A percentile compares a stretch with the other conserved stretches of the same genome.
These are phyloP conservation scores for Rhododendron simsii DNA, from an alignment of 148 eudicot genomes.

Conservation along the genomic window DNA sequence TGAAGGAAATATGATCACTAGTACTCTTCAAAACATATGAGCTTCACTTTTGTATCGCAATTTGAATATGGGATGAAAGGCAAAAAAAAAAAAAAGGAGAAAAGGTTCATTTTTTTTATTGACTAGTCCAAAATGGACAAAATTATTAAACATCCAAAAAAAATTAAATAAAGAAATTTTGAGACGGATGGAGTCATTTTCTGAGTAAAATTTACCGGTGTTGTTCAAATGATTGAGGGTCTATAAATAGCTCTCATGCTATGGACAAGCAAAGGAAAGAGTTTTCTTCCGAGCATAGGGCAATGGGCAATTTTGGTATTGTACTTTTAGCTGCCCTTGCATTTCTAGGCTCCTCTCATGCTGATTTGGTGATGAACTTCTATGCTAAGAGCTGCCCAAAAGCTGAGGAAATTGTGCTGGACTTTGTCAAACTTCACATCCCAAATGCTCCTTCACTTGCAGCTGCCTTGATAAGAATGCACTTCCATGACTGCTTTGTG, in stretches of 20 bases:
- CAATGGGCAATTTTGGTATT: not conserved
- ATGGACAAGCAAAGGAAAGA: not conserved
- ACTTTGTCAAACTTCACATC: constrained; percentile 36
- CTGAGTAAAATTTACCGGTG: not conserved
- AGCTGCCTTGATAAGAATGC: constrained; percentile 41
- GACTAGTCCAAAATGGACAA: not conserved
- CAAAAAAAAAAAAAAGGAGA: too few species aligned
- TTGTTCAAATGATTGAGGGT: not conserved
- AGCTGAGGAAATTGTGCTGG: constrained; percentile 46
- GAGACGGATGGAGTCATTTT: not conserved
- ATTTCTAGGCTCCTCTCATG: constrained; percentile 13
- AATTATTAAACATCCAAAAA: too few species aligned
- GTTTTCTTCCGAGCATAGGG: not conserved
- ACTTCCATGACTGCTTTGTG: constrained; percentile 65
- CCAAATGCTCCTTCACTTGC: constrained; percentile 49
- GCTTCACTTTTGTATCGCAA: not conserved
- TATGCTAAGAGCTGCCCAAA: constrained; percentile 46
- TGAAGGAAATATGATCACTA: too few species aligned
- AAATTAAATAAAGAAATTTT: too few species aligned
- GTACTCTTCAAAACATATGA: not conserved
- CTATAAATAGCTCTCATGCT: not conserved
- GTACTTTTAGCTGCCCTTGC: constrained; percentile 13
- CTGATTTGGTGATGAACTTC: constrained; percentile 28
- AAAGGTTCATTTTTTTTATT: not conserved
- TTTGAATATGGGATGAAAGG: too few species aligned